A percentile compares a stretch with the other conserved stretches of the same genome.
These are phyloP conservation scores for Mycena vitilis DNA, from an alignment of 768 basidiomycete genomes.

Conservation along the genomic window DNA sequence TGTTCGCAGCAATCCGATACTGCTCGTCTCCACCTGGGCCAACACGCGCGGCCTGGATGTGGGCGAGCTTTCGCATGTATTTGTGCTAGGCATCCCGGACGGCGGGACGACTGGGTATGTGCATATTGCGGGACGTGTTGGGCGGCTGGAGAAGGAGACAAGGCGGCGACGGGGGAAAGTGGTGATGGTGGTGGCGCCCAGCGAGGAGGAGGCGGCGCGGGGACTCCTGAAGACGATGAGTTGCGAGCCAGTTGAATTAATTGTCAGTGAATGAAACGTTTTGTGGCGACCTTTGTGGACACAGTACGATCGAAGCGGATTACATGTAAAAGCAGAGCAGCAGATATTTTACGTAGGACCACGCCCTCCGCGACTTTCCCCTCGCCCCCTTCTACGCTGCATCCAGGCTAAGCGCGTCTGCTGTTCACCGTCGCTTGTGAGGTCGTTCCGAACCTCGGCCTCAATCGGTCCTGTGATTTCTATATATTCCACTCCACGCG, in stretches of 20 bases:
- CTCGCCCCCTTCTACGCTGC: too few species aligned
- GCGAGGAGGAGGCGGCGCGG: slow-evolving; percentile 48
- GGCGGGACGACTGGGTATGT: slow-evolving; percentile 64
- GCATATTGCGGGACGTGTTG: slow-evolving; percentile 80
- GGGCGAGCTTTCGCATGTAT: slow-evolving; percentile 78
- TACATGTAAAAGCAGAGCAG: not conserved
- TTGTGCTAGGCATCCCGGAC: slow-evolving; percentile 73
- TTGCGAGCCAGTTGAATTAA: slow-evolving; percentile 36
- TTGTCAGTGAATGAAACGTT: not conserved
- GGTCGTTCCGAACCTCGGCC: not conserved
- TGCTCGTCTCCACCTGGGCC: slow-evolving; percentile 77
- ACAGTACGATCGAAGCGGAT: slow-evolving; percentile 9
- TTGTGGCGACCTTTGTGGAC: not conserved
- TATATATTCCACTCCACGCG: slow-evolving; percentile 28
- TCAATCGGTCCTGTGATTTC: slow-evolving; percentile 2
- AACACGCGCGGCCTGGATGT: slow-evolving; percentile 81
- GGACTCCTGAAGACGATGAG: slow-evolving; percentile 41
- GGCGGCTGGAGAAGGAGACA: slow-evolving; percentile 60
- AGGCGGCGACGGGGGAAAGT: slow-evolving; percentile 68
- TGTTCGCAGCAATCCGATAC: slow-evolving; percentile 62
- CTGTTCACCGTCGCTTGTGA: slow-evolving; percentile 25
- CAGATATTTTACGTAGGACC: not conserved
- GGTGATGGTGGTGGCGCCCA: slow-evolving; percentile 60
- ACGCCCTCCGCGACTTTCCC: not conserved
- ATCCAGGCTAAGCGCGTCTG: too few species aligned